A percentile compares a stretch with the other conserved stretches of the same genome.
Evolutionary conservation across 2,329 filamentous ascomycete species (phyloP).

Genomic region (Diaporthe destruens): DNA sequence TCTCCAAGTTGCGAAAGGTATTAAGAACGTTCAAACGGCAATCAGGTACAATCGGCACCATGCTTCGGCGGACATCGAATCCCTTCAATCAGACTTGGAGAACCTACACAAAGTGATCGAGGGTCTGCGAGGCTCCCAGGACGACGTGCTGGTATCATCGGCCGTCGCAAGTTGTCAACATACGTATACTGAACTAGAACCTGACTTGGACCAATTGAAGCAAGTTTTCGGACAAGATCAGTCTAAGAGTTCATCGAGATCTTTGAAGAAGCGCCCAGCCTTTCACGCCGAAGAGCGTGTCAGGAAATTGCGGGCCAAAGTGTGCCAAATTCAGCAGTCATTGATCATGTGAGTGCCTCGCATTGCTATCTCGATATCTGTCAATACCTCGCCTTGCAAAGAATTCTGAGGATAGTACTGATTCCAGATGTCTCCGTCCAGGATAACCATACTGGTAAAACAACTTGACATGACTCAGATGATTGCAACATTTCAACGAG

Average conservation of each 20-base stretch:
- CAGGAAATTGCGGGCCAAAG: not conserved
- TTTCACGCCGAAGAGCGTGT: not conserved
- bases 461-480: too few species aligned
- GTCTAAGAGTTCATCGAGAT: not conserved
- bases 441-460: too few species aligned
- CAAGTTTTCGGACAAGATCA: not conserved
- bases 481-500: too few species aligned
- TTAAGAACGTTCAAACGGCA: not conserved
- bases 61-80: not conserved
- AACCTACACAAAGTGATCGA: not conserved
- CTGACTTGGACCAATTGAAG: not conserved
- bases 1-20: not conserved
- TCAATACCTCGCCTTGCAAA: too few species aligned
- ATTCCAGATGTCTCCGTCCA: too few species aligned
- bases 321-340: not conserved
- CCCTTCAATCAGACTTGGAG: not conserved
- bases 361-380: not conserved
- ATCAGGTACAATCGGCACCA: not conserved
- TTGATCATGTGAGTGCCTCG: not conserved
- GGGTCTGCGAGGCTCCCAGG: not conserved
- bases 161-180: not conserved
- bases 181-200: not conserved
- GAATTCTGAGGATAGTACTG: too few species aligned
- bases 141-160: not conserved
- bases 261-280: not conserved